A percentile compares a stretch with the other conserved stretches of the same genome.
phyloP scores from a whole-genome alignment of 768 basidiomycete genomes.

The Suillus placidus region DNA sequence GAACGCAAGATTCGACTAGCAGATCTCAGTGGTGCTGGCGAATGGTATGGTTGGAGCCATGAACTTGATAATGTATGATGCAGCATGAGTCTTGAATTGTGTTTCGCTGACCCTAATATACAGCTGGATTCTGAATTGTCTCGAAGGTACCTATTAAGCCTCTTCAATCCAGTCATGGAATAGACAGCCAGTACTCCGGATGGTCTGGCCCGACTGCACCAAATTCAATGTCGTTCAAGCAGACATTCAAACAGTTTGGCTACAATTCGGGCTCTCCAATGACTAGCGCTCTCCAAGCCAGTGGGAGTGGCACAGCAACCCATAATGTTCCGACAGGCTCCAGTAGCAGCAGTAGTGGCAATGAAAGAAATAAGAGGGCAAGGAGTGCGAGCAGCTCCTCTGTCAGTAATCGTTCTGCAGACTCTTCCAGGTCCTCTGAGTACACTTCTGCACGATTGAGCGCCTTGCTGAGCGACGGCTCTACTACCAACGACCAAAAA shows the following conservation, averaged over 20 bases:
- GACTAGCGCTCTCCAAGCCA: constrained; percentile 26
- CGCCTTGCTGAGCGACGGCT: constrained; percentile 33
- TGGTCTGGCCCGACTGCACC: constrained; percentile 27
- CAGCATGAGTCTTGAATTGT: neutral
- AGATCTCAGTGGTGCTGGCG: constrained; percentile 57
- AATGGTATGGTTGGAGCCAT: constrained; percentile 70
- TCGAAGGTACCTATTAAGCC: neutral
- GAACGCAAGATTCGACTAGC: constrained; percentile 53
- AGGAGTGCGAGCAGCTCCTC: constrained; percentile 54
- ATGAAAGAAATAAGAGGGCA: constrained; percentile 60
- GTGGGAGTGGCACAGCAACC: constrained; percentile 30
- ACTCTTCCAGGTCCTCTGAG: constrained; percentile 41
- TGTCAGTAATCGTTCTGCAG: constrained; percentile 36
- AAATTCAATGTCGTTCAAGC: constrained; percentile 57
- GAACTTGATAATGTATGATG: constrained; percentile 59
- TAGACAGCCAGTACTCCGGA: too few species aligned
- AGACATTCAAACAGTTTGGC: constrained; percentile 54
- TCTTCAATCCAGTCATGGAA: too few species aligned
- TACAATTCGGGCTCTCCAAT: constrained; percentile 34
- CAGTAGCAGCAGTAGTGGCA: constrained; percentile 37
- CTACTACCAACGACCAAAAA: constrained; percentile 16
- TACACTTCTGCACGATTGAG: constrained; percentile 37
- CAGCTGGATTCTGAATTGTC: constrained; percentile 27
- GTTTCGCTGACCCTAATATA: neutral
- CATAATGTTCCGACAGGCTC: constrained; percentile 16